Conservation (phyloP, 2,329 filamentous ascomycete species). For the Sporothrix pseudoabietina region DNA sequence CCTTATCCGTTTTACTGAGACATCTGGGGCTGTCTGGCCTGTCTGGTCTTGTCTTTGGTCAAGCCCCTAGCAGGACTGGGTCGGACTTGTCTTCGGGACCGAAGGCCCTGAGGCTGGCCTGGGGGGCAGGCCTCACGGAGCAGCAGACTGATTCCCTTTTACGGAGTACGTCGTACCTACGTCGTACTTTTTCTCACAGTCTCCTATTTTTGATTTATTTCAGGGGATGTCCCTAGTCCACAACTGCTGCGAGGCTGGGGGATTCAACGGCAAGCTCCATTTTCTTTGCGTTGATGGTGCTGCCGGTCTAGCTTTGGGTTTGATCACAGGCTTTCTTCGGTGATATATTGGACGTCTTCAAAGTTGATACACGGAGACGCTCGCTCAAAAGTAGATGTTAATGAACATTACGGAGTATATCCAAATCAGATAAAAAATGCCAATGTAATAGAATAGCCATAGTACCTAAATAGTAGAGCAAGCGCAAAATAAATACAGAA, state of each 20-base stretch:
- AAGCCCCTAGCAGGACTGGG: background rate
- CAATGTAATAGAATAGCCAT: background rate
- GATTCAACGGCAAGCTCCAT: background rate
- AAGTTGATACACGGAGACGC: too few species aligned
- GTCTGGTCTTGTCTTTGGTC: background rate
- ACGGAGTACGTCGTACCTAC: too few species aligned
- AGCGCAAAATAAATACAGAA: background rate
- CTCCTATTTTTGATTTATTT: background rate
- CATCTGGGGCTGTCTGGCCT: background rate
- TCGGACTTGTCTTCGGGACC: slow-evolving; percentile 8
- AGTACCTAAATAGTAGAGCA: too few species aligned
- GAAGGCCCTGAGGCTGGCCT: background rate
- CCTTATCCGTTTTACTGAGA: background rate
- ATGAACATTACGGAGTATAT: background rate
- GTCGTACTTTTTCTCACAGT: too few species aligned
- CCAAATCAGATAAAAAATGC: background rate
- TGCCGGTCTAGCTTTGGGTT: background rate
- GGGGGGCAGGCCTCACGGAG: background rate
- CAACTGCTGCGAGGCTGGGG: background rate
- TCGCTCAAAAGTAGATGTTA: background rate
- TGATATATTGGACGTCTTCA: too few species aligned
- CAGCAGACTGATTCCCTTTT: background rate
- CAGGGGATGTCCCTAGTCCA: slow-evolving; percentile 6
- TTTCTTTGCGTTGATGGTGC: background rate
- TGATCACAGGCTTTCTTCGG: background rate